A percentile compares a stretch with the other conserved stretches of the same genome.
phyloP scores from a whole-genome alignment of 2,329 filamentous ascomycete species.

The Pseudocercospora ulei region DNA sequence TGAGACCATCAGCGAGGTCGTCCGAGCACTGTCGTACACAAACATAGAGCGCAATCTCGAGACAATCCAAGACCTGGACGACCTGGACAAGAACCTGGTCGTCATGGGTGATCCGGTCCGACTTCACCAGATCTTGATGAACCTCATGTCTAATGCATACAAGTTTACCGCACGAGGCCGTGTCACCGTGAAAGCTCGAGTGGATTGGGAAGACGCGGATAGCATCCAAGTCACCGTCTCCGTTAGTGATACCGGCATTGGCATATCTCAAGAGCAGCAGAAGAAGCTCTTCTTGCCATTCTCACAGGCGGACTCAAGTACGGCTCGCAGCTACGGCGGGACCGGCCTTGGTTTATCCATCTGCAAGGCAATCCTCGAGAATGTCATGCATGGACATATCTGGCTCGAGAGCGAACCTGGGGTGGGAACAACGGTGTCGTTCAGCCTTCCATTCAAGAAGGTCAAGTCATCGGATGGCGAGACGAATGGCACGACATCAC shows the following conservation, averaged over 20 bases:
- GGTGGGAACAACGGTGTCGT: slow-evolving; percentile 62
- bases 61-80: slow-evolving; percentile 48
- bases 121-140: slow-evolving; percentile 53
- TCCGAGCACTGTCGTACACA: slow-evolving; percentile 54
- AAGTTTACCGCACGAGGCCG: slow-evolving; percentile 85
- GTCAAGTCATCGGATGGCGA: slow-evolving; percentile 48
- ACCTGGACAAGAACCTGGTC: slow-evolving; percentile 46
- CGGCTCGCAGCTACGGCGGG: slow-evolving; percentile 80
- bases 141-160: slow-evolving; percentile 83
- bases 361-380: slow-evolving; percentile 87
- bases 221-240: slow-evolving; percentile 70
- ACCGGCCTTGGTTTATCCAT: slow-evolving; percentile 87
- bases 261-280: slow-evolving; percentile 71
- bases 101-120: slow-evolving; percentile 46
- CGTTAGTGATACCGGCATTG: slow-evolving; percentile 83
- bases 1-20: slow-evolving; percentile 55
- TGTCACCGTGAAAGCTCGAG: slow-evolving; percentile 68
- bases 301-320: slow-evolving; percentile 83
- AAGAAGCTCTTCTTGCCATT: slow-evolving; percentile 86
- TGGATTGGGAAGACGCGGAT: slow-evolving; percentile 61
- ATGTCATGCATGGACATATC: slow-evolving; percentile 80
- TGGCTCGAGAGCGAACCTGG: slow-evolving; percentile 67
- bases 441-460: slow-evolving; percentile 78
- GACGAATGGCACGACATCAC: slow-evolving; percentile 18
- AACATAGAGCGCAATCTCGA: slow-evolving; percentile 52